Evolutionary conservation across 2,329 filamentous ascomycete species (phyloP), one percentile per base, ranked within the genome.

Genomic region (Alternaria sp.): DNA sequence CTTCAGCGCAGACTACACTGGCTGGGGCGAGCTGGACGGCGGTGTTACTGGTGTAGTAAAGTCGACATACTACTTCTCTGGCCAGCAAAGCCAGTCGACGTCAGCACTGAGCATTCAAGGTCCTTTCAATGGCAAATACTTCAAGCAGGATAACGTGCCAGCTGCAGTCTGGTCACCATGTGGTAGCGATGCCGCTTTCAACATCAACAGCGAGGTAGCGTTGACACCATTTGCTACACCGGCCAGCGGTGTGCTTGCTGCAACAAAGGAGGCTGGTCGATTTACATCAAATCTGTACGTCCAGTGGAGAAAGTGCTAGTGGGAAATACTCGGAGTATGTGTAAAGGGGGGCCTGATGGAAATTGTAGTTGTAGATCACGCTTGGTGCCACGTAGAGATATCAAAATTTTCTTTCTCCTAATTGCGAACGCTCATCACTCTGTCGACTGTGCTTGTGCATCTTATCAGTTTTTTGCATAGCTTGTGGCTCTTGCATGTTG

Each of bases 91-190:
- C 12, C 72, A 79, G 67, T 75, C 60, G 9, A 69, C 71, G 6
- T 57, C 68, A 4, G 58, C 62, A 1, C 60, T 73, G 8, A 44
- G 30, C 28, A 49, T 85, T 72, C 69, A 70, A 6, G 84, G 84
- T 18, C 84, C 83, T 15, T 79, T 73, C 57, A 75, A 76, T 41
- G 78, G 71, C n/a, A 68, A 81, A 67, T 87, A 85, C 75, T 73
- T 73, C 65, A 82, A 83, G 74, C 80, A 80, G 51, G 84, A 86
- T 67, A 71, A 78, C 10, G 65, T 78, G 7, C 55, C 67, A 4
- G 26, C 74, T 5, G 60, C 67, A 7, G 63, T 74, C 18, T 79
- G 77, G 77, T 76, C 72, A 10, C 72, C 73, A 3, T 79, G 77
- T 61, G 71, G 72, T 11, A 65, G 70, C 58, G 60, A 69, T 12